Evolutionary conservation across 352 stramenopile species (phyloP).

Genomic region (Phytophthora pisi): DNA sequence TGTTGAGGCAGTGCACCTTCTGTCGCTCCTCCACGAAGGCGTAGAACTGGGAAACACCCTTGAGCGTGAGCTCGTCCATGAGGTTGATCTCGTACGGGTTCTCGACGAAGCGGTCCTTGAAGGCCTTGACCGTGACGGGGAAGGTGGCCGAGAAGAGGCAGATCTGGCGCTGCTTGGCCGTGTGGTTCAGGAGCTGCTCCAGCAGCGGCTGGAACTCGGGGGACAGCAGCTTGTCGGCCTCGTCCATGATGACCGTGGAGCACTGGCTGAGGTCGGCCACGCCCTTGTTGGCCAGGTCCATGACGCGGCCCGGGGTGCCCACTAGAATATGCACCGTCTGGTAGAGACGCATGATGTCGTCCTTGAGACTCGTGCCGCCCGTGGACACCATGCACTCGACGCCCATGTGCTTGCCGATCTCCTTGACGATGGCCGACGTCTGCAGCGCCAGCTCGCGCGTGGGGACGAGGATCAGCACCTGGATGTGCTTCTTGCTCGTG

Average conservation of each 20-base stretch:
- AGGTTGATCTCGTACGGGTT: conserved; percentile 99
- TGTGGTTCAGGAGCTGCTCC: conserved; percentile 97
- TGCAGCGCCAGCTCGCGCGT: conserved; percentile 99
- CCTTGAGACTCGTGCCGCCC: conserved; percentile 97
- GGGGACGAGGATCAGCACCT: conserved; percentile 99
- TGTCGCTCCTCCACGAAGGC: conserved; percentile 99
- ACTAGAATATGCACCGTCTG: conserved; percentile 99
- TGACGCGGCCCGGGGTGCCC: conserved; percentile 97
- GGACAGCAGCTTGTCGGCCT: conserved; percentile 99
- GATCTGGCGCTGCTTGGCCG: conserved; percentile 96
- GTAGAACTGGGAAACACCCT: conserved; percentile 99
- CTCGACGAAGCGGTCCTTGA: conserved; percentile 98
- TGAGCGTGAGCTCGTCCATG: conserved; percentile 99
- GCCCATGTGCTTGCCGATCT: conserved; percentile 98
- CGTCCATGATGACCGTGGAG: conserved; percentile 99
- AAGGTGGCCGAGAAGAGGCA: conserved; percentile 99
- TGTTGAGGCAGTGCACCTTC: conserved; percentile 99
- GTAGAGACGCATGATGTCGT: conserved; percentile 99
- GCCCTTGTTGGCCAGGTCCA: conserved; percentile 98
- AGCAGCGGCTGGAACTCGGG: conserved; percentile 98
- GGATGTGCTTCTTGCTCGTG: conserved; percentile 95
- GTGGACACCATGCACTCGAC: conserved; percentile 99
- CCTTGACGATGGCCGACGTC: conserved; percentile 98
- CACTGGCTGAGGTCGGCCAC: conserved; percentile 97
- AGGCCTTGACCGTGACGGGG: conserved; percentile 98